Percentiles rank a stretch among this genome's conserved stretches.
These are phyloP conservation scores for Neoboletus magnificus DNA, from an alignment of 768 basidiomycete genomes.

Conservation along the genomic window DNA sequence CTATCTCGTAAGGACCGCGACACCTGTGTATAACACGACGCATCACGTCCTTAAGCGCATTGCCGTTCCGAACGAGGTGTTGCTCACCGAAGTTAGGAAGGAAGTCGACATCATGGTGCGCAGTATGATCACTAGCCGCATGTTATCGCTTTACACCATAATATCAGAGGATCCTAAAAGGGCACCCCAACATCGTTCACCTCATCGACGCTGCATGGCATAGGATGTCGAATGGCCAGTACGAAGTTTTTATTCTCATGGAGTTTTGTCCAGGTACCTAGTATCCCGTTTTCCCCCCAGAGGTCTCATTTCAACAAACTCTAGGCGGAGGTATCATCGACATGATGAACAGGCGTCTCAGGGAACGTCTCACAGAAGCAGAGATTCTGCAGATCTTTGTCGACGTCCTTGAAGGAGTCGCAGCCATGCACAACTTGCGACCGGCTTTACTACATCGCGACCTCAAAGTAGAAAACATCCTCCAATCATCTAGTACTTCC, in stretches of 20 bases:
- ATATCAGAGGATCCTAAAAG: conserved; percentile 78
- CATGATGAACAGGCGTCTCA: conserved; percentile 96
- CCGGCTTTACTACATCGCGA: conserved; percentile 94
- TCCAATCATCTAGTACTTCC: conserved; percentile 76
- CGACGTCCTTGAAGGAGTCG: conserved; percentile 96
- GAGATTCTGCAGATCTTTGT: conserved; percentile 98
- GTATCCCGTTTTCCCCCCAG: neutral
- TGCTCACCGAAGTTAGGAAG: conserved; percentile 91
- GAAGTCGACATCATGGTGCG: conserved; percentile 99
- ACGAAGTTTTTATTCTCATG: conserved; percentile 99
- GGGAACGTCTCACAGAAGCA: conserved; percentile 90
- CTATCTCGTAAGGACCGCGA: conserved; percentile 85
- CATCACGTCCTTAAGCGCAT: conserved; percentile 98
- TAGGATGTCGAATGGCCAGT: conserved; percentile 74
- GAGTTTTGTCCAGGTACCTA: conserved; percentile 86
- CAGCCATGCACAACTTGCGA: conserved; percentile 90
- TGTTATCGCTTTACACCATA: conserved; percentile 28
- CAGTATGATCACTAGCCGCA: conserved; percentile 10
- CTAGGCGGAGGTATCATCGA: conserved; percentile 97
- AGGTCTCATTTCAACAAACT: conserved; percentile 8
- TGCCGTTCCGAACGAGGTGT: conserved; percentile 83
- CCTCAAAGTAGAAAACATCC: conserved; percentile 98
- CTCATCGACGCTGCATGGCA: conserved; percentile 95
- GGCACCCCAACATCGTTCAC: conserved; percentile 93
- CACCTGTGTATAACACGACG: conserved; percentile 86